Evolutionary conservation across 2,329 filamentous ascomycete genomes (phyloP).

Genomic region (Aspergillus sp.): DNA sequence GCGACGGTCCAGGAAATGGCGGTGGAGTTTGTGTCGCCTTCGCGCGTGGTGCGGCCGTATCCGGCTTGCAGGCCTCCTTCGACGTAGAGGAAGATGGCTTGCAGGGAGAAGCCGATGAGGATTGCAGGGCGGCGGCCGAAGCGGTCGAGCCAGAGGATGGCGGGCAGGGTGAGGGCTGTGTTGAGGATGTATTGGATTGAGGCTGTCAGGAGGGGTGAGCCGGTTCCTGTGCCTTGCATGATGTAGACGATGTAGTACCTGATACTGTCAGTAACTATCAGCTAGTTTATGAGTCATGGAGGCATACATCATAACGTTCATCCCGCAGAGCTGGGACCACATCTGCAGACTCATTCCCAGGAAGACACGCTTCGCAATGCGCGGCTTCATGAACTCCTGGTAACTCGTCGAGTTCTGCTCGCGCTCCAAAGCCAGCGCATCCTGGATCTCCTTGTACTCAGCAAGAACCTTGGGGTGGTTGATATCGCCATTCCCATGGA

Average conservation of each 20-base stretch:
- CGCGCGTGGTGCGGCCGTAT: constrained; percentile 9
- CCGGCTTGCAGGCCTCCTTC: constrained; percentile 39
- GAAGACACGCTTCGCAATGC: constrained; percentile 69
- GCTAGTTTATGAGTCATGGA: too few species aligned
- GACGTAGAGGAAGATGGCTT: constrained; percentile 48
- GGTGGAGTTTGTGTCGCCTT: constrained; percentile 7
- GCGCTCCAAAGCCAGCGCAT: constrained; percentile 69
- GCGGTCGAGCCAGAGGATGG: constrained; percentile 69
- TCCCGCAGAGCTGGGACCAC: constrained; percentile 71
- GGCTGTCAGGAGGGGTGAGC: constrained; percentile 61
- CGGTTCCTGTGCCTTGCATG: constrained; percentile 64
- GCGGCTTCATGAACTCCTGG: constrained; percentile 67
- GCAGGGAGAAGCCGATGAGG: constrained; percentile 62
- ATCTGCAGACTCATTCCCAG: constrained; percentile 72
- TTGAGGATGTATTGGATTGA: constrained; percentile 76
- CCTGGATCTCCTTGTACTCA: constrained; percentile 70
- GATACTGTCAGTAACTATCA: too few species aligned
- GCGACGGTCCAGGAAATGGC: constrained; percentile 22
- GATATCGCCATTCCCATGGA: constrained; percentile 64
- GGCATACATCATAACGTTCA: constrained; percentile 64
- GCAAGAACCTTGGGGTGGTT: constrained; percentile 63
- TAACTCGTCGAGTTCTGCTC: constrained; percentile 68
- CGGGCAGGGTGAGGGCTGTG: constrained; percentile 72
- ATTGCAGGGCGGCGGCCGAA: constrained; percentile 71
- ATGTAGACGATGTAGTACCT: constrained; percentile 63